Base-by-base conservation (phyloP, 2,329 filamentous ascomycete genomes). In the Ilyonectria mors-panacis region DNA sequence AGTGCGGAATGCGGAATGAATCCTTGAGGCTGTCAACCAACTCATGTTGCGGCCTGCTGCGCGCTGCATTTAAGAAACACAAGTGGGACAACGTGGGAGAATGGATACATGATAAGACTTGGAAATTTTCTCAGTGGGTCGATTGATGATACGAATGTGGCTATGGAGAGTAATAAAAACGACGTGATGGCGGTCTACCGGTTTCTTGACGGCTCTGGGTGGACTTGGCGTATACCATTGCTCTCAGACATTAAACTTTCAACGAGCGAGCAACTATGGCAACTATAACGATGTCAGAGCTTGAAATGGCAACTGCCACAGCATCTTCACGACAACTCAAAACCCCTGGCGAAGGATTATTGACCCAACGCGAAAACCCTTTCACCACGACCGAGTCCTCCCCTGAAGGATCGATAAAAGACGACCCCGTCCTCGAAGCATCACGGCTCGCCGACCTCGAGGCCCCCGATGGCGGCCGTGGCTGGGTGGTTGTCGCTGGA, bases 381-480 rank as follows among this genome's bases (percentile, higher is more conserved):
- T 55, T 19, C 7, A 39, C 7, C 53, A 37, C 17, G 30, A 37
- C 19, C 23, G 55, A 58, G 6, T 42, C 55, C 39, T 44, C 23
- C 55, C 55, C 21, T 15, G 35, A 45, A 45, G 55, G 19, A 21
- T 44, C 55, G 8, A 42, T 30, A 19, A 58, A 58, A 42, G 21
- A 28, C 7, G 37, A 57, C 37, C 37, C 65, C 4, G 56, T 73
- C 8, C 68, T 85, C 70, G 78, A 81, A 48, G 81, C 81, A 15
- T 85, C 83, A 0, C 78, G 79, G 2, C 67, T 80, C 4, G 81
- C 80, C 5, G 83, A 85, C 70, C 78, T 80, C 0, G 67, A 80
- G 48, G 81, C 78, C 2, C 85, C 85, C 0, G 85, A 87, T 45
- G 85, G 85, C 17, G 85, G 85, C 21, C 85, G 86, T 68, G 86